Conservation (phyloP, 2,329 filamentous ascomycete genomes). For the Penicillium decumbens region DNA sequence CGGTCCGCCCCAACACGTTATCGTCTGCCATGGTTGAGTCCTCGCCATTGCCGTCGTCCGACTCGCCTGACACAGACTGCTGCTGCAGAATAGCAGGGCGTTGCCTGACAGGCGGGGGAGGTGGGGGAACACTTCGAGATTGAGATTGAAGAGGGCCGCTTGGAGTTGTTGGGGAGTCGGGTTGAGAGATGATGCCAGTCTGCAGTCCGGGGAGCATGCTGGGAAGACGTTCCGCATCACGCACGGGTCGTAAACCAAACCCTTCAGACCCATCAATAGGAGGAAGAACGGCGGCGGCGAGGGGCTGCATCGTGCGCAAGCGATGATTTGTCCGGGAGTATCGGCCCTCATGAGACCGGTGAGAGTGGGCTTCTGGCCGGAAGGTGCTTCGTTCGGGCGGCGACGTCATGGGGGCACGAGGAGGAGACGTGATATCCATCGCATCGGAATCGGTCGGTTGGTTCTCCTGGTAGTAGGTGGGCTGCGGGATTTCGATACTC, state of each 20-base stretch:
- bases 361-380: slow-evolving; percentile 50
- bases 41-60: slow-evolving; percentile 80
- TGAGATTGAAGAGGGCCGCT: slow-evolving; percentile 61
- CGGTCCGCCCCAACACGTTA: slow-evolving; percentile 40
- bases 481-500: slow-evolving; percentile 70
- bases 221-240: slow-evolving; percentile 75
- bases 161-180: slow-evolving; percentile 84
- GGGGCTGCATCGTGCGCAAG: slow-evolving; percentile 59
- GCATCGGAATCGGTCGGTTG: slow-evolving; percentile 48
- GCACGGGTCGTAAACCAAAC: slow-evolving; percentile 70
- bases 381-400: slow-evolving; percentile 67
- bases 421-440: slow-evolving; percentile 59
- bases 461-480: slow-evolving; percentile 46
- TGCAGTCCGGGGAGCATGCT: slow-evolving; percentile 72
- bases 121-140: slow-evolving; percentile 51
- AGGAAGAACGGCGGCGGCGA: slow-evolving; percentile 61
- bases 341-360: slow-evolving; percentile 42
- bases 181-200: slow-evolving; percentile 73
- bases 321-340: slow-evolving; percentile 46
- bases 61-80: slow-evolving; percentile 76
- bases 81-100: slow-evolving; percentile 87
- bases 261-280: slow-evolving; percentile 65
- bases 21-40: slow-evolving; percentile 74
- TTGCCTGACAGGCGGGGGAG: slow-evolving; percentile 55
- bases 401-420: slow-evolving; percentile 62